Evolutionary conservation across 805 yeast genomes (phyloP), one percentile per base, ranked within the genome.

Genomic region (Cyberlindnera galapagoensis): DNA sequence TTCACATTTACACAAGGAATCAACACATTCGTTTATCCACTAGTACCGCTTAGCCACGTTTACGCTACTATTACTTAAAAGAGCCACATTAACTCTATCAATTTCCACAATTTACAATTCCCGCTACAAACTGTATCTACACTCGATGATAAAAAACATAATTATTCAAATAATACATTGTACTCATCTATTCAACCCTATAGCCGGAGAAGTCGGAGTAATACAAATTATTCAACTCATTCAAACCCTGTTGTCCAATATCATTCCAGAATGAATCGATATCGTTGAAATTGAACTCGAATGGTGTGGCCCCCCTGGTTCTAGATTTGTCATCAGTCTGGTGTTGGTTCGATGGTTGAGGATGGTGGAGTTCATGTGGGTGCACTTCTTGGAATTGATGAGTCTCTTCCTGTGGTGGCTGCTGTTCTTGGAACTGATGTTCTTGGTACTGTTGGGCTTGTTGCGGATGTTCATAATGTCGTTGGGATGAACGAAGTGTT

Each of bases 171-270:
- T 25, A 6, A 11, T 11, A 11, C 2, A 11, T 25, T 16, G 6
- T 25, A 16, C 18, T 8, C 10, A 4, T 4, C 15, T 11, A 18
- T 13, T 11, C 18, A 10, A 46, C 33, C 22, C 38, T 51, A 35
- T 47, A 51, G 14, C 55, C 54, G 5, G 54, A 40, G 40, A 47
- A 51, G 24, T 51, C 56, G 8, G 46, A 40, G 37, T 46, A 39
- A 17, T 49, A 49, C 51, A 49, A 43, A 25, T 44, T 48, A 28
- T 44, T 47, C 33, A 51, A 30, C 27, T 46, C 51, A 26, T 49
- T 49, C 21, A 47, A 26, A 2, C 52, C 54, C 25, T 44, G 47
- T 22, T 45, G 52, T 2, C 53, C 54, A 35, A 51, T 46, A 31
- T 44, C 54, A 21, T 31, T 36, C 56, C 56, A 51, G 34, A 51